A percentile compares a stretch with the other conserved stretches of the same genome.
These are phyloP conservation scores for Fusarium chuoi DNA, from an alignment of 2,329 filamentous ascomycete species.

Conservation along the genomic window DNA sequence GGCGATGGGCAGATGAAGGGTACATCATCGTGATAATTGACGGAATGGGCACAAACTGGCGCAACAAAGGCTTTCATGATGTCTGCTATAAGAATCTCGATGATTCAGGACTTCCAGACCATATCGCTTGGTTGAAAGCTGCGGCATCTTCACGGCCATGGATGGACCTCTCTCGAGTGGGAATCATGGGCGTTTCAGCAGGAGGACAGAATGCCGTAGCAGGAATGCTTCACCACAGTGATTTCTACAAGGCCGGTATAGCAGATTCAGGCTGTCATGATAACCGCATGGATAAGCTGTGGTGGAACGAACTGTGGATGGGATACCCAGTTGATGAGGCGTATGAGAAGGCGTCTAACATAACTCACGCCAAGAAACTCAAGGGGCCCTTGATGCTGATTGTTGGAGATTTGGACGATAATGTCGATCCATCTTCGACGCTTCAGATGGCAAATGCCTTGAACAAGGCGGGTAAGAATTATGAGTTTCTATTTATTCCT, in stretches of 20 bases:
- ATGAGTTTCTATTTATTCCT: constrained; percentile 45
- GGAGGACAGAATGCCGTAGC: constrained; percentile 46
- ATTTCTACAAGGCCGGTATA: constrained; percentile 45
- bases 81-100: constrained; percentile 45
- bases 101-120: constrained; percentile 45
- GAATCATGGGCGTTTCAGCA: constrained; percentile 45
- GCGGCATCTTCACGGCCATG: constrained; percentile 42
- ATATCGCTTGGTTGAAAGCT: constrained; percentile 45
- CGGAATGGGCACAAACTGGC: constrained; percentile 49
- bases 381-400: constrained; percentile 44
- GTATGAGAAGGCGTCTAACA: constrained; percentile 44
- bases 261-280: constrained; percentile 47
- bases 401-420: constrained; percentile 44
- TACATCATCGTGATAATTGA: constrained; percentile 46
- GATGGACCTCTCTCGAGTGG: constrained; percentile 45
- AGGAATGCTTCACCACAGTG: constrained; percentile 42
- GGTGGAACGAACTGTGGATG: constrained; percentile 50
- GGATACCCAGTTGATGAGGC: constrained; percentile 46
- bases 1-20: constrained; percentile 43
- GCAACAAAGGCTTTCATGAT: constrained; percentile 46
- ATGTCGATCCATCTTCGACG: constrained; percentile 46
- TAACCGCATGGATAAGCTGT: constrained; percentile 47
- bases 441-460: constrained; percentile 44
- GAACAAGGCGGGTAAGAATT: constrained; percentile 43
- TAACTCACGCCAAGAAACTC: constrained; percentile 44